Evolutionary conservation across 257 asterid genomes (phyloP).

Genomic region (Solanum stenotomum): DNA sequence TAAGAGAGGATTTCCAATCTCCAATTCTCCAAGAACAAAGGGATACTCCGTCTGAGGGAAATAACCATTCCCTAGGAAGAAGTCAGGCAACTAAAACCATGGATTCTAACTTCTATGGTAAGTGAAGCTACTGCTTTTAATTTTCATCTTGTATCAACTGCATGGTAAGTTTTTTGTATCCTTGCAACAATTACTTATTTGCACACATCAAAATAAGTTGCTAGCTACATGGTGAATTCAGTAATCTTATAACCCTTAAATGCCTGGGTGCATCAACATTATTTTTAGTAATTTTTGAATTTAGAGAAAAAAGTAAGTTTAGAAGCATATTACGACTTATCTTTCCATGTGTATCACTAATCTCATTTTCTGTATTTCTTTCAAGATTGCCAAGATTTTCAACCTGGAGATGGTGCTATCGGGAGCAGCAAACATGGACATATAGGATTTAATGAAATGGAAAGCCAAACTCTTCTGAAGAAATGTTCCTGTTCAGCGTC

Average conservation of each 20-base stretch:
- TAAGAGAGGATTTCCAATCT: constrained; percentile 10
- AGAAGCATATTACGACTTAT: background rate
- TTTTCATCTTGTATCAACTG: background rate
- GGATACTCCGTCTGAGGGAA: constrained; percentile 9
- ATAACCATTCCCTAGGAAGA: constrained; percentile 19
- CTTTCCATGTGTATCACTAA: background rate
- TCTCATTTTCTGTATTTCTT: background rate
- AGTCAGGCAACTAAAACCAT: constrained; percentile 17
- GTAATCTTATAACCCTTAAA: background rate
- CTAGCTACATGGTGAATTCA: background rate
- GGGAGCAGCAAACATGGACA: background rate
- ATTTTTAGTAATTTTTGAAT: background rate
- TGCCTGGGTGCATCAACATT: background rate
- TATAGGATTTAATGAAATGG: background rate
- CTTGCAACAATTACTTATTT: background rate
- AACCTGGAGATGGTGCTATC: constrained; percentile 9
- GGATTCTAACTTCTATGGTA: constrained; percentile 17
- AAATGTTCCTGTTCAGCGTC: constrained; percentile 32
- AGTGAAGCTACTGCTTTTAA: background rate
- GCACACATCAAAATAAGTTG: background rate
- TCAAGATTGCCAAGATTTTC: constrained; percentile 23
- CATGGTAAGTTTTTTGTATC: background rate
- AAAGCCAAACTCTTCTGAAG: constrained; percentile 7
- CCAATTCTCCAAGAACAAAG: constrained; percentile 17
- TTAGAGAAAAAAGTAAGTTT: background rate